Percentiles rank a stretch among this genome's conserved stretches.
These are phyloP conservation scores for Osmanthus fragrans DNA, from an alignment of 257 asterid species.

Conservation along the genomic window DNA sequence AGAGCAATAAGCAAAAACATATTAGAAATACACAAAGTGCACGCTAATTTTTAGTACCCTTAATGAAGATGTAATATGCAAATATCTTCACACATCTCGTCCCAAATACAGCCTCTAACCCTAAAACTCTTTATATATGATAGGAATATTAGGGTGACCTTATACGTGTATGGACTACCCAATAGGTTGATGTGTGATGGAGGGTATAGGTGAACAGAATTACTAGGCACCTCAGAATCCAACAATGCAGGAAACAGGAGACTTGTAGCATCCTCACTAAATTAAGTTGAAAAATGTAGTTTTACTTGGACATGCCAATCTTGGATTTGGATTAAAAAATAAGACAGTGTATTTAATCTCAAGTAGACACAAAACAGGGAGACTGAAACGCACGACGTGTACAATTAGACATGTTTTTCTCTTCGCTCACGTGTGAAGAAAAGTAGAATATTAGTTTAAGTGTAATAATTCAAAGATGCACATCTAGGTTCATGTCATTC, in stretches of 20 bases:
- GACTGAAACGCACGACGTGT: background rate
- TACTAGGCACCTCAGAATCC: background rate
- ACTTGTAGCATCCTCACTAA: background rate
- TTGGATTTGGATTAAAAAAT: background rate
- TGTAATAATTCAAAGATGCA: background rate
- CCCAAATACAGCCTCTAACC: background rate
- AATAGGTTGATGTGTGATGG: background rate
- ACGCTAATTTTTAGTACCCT: background rate
- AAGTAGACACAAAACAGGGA: background rate
- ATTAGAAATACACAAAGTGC: background rate
- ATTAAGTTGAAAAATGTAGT: background rate
- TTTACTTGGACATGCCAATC: background rate
- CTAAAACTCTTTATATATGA: background rate
- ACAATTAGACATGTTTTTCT: background rate
- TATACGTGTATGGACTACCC: background rate
- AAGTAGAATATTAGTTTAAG: background rate
- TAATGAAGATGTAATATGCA: background rate
- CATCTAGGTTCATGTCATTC: background rate
- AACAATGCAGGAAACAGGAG: background rate
- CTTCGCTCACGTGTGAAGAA: background rate
- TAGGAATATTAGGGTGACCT: background rate
- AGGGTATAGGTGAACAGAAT: background rate
- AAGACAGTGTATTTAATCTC: background rate
- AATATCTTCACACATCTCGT: background rate
- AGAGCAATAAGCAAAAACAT: background rate